These are phyloP conservation scores for Cinnamomum micranthum DNA, from an alignment of 164 flowering plant species.

Conservation along the genomic window DNA sequence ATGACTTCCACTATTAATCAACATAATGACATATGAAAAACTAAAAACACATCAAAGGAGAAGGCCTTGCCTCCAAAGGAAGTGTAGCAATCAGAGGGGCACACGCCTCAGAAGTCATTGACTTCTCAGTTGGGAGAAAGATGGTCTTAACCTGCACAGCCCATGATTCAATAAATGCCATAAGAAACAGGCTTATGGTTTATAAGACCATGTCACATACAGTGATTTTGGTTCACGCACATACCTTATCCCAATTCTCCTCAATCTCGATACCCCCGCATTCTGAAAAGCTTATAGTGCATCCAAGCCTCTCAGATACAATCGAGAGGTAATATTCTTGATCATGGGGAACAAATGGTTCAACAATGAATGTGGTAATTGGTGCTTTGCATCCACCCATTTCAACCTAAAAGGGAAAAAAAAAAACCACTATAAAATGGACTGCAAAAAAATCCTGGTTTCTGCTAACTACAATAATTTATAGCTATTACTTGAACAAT, in stretches of 20 bases:
- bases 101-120: slow-evolving; percentile 55
- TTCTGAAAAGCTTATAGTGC: slow-evolving; percentile 80
- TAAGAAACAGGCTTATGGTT: not conserved
- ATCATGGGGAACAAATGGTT: slow-evolving; percentile 84
- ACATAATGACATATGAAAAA: not conserved
- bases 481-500: not conserved
- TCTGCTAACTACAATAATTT: too few relatives aligned
- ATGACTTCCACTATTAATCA: not conserved
- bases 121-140: slow-evolving; percentile 66
- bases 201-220: not conserved
- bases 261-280: slow-evolving; percentile 96
- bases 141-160: slow-evolving; percentile 64
- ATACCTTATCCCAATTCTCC: slow-evolving; percentile 97
- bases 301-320: slow-evolving; percentile 83
- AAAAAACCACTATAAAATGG: too few relatives aligned
- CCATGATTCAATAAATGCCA: not conserved
- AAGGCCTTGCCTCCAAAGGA: slow-evolving; percentile 67
- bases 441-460: too few relatives aligned
- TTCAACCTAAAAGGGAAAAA: slow-evolving; percentile 55
- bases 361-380: slow-evolving; percentile 84
- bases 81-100: slow-evolving; percentile 94
- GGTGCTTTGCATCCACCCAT: slow-evolving; percentile 95
- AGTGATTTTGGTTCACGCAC: not conserved
- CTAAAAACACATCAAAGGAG: not conserved
- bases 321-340: slow-evolving; percentile 77